Evolutionary conservation across 2,329 filamentous ascomycete genomes (phyloP).

Genomic region (Monilinia laxa): DNA sequence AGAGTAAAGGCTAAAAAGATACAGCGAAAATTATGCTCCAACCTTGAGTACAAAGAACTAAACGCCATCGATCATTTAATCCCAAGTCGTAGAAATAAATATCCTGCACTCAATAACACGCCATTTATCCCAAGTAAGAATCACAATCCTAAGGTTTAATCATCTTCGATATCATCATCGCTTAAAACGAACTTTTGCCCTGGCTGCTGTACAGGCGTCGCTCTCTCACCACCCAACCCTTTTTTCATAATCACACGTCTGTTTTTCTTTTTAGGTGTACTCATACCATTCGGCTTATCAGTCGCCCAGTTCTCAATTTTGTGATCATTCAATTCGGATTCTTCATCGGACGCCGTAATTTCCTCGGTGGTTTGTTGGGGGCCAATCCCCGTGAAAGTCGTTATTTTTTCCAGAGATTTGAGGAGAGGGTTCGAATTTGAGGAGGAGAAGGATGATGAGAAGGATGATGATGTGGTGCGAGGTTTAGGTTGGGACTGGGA

Average conservation of each 20-base stretch:
- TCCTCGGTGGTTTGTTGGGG: slow-evolving; percentile 39
- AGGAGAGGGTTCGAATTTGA: neutral
- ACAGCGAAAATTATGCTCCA: neutral
- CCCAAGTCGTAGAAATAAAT: neutral
- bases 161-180: slow-evolving; percentile 82
- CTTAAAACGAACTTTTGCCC: slow-evolving; percentile 69
- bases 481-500: slow-evolving; percentile 31
- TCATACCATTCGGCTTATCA: slow-evolving; percentile 54
- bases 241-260: slow-evolving; percentile 32
- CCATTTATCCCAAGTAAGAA: neutral
- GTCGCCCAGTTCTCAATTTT: slow-evolving; percentile 57
- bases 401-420: slow-evolving; percentile 10
- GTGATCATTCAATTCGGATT: neutral
- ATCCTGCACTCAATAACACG: neutral
- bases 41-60: neutral
- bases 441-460: neutral
- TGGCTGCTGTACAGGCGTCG: slow-evolving; percentile 29
- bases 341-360: slow-evolving; percentile 42
- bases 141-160: slow-evolving; percentile 23
- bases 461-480: neutral
- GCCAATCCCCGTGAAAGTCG: slow-evolving; percentile 13
- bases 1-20: neutral
- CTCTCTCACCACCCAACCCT: slow-evolving; percentile 27
- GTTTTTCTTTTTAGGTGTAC: slow-evolving; percentile 48
- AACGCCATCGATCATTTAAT: neutral